Evolutionary conservation across 805 yeast genomes (phyloP), one percentile per base, ranked within the genome.

Genomic region (Monosporozyma yasuniensis): DNA sequence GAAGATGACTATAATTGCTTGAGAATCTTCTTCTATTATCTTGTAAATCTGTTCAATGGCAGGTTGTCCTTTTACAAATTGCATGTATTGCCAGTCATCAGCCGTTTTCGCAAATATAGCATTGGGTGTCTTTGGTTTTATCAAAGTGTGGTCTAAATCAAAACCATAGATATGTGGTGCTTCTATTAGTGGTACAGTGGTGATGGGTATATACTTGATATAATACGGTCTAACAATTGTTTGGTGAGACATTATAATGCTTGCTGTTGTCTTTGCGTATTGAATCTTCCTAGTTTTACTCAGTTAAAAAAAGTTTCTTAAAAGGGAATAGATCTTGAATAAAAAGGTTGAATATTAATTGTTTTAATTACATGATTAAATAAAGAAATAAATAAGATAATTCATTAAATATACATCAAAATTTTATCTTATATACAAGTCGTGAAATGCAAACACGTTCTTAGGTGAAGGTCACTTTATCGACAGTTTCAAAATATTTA

Each of bases 71-170:
- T 48, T 27, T 7, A 61, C 60, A n/a, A 58, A 63, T 51, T 70
- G 72, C 67, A 82, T 74, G 75, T 80, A 82, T 58, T 72, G 70
- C 98, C 98, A 91, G 64, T 91, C 98, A 3, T 64, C 53, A 1
- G 84, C 75, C 7, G 77, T 69, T 22, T 73, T 66, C 0, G 88
- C 74, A 60, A 82, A 87, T 44, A 71, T 75, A 0, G 86, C 75
- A 27, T 59, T 58, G 1, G 61, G 56, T 11, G 49, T 49, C 60
- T 78, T 82, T 0, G 96, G 81, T 14, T 63, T 61, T 0, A 87
- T 78, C 7, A 91, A 56, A 0, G 98, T 91, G 8, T 79, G 83
- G 69, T 91, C 99, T 47, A 91, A 70, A 64, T 91, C 98, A 65
- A 90, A 91, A 0, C 85, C 84, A 2, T 87, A 87, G 23, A 21